Conservation (phyloP, 2,329 filamentous ascomycete genomes). For the Diaporthe caulivora region DNA sequence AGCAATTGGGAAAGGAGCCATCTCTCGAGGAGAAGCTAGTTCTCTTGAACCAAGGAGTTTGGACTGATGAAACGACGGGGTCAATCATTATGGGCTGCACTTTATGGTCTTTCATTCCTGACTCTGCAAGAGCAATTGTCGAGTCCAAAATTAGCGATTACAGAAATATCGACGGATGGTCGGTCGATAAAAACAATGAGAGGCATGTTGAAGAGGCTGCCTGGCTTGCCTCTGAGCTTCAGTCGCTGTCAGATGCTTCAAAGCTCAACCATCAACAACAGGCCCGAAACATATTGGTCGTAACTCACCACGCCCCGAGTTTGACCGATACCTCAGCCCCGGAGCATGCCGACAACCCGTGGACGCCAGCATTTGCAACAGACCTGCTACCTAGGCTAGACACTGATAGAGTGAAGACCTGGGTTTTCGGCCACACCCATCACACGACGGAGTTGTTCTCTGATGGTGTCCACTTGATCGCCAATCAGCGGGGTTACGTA, state of each 20-base stretch:
- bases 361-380: constrained; percentile 64
- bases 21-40: constrained; percentile 53
- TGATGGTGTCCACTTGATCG: constrained; percentile 53
- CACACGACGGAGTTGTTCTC: constrained; percentile 53
- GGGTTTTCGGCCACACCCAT: constrained; percentile 64
- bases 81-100: constrained; percentile 1
- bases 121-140: neutral
- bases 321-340: constrained; percentile 61
- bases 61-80: constrained; percentile 59
- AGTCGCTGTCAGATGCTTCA: neutral
- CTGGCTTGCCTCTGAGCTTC: constrained; percentile 61
- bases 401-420: constrained; percentile 48
- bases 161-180: constrained; percentile 58
- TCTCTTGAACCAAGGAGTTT: constrained; percentile 58
- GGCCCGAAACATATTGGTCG: constrained; percentile 56
- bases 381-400: constrained; percentile 54
- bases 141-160: constrained; percentile 59
- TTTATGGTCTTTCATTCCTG: neutral
- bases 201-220: constrained; percentile 59
- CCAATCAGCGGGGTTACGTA: constrained; percentile 60
- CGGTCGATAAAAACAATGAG: constrained; percentile 48
- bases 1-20: constrained; percentile 53
- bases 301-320: constrained; percentile 68
- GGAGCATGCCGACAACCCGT: constrained; percentile 60
- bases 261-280: constrained; percentile 36